Evolutionary conservation across 148 eudicot species (phyloP).

Genomic region (Silene uniflora): DNA sequence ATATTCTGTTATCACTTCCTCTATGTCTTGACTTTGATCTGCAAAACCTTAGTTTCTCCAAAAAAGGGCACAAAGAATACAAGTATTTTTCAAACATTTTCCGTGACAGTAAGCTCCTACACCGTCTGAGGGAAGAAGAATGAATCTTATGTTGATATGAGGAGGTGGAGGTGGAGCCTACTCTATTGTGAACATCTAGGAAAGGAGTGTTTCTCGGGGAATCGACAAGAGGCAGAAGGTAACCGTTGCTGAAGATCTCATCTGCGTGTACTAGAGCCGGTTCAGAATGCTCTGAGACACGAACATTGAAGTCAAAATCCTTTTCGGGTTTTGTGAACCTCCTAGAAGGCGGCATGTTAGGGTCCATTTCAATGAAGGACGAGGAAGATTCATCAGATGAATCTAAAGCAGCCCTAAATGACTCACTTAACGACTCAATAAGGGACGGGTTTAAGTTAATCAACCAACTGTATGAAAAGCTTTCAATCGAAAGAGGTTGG

Average conservation of each 20-base stretch:
- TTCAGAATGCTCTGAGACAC: constrained; percentile 32
- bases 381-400: constrained; percentile 41
- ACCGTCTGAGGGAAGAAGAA: constrained; percentile 50
- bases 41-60: constrained; percentile 38
- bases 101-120: constrained; percentile 50
- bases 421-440: constrained; percentile 45
- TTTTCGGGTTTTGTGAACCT: constrained; percentile 47
- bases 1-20: constrained; percentile 22
- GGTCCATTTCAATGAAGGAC: constrained; percentile 89
- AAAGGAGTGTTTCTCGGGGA: constrained; percentile 29
- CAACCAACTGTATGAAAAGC: constrained; percentile 81
- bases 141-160: constrained; percentile 23
- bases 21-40: constrained; percentile 34
- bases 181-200: constrained; percentile 18
- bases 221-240: constrained; percentile 45
- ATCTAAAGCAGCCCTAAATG: constrained; percentile 54
- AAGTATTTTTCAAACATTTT: constrained; percentile 49
- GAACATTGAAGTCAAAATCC: constrained; percentile 55
- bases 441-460: constrained; percentile 65
- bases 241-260: constrained; percentile 65
- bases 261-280: constrained; percentile 46
- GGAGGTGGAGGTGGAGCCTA: constrained; percentile 6
- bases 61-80: constrained; percentile 43
- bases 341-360: constrained; percentile 68
- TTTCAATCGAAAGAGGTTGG: constrained; percentile 66